phyloP scores from a whole-genome alignment of 805 yeast genomes.

The Kluyveromyces starmeri region DNA sequence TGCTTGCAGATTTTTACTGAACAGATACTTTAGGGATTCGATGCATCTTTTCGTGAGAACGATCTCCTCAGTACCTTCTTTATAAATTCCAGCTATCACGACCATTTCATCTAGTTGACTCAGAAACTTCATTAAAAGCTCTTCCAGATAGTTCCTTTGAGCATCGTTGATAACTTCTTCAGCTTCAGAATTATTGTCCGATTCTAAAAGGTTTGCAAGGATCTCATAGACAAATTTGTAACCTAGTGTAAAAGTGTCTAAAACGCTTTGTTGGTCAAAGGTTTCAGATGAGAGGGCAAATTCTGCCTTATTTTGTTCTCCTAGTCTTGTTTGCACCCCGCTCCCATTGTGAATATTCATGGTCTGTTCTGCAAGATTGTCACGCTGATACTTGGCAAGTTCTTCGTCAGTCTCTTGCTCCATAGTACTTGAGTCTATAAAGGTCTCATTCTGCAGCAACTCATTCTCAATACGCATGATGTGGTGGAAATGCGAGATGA shows the following conservation, averaged over 20 bases:
- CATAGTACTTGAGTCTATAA: constrained; percentile 1
- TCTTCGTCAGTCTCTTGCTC: constrained; percentile 4
- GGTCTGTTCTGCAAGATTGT: constrained; percentile 1
- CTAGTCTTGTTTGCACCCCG: constrained; percentile 10
- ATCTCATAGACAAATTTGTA: constrained; percentile 15
- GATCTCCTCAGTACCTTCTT: constrained; percentile 10
- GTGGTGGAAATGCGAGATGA: constrained; percentile 11
- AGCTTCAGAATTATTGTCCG: not conserved
- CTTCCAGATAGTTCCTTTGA: constrained; percentile 18
- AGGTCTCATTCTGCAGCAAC: constrained; percentile 16
- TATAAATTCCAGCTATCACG: not conserved
- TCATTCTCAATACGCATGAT: constrained; percentile 9
- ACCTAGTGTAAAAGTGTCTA: constrained; percentile 16
- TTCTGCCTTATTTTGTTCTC: not conserved
- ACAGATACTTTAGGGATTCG: constrained; percentile 11
- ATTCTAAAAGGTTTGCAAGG: constrained; percentile 17
- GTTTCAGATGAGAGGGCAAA: not conserved
- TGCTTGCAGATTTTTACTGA: constrained; percentile 8
- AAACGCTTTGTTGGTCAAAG: constrained; percentile 11
- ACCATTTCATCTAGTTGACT: constrained; percentile 15
- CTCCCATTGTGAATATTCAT: constrained; percentile 10
- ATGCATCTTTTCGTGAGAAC: constrained; percentile 10
- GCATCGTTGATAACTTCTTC: constrained; percentile 9
- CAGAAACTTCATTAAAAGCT: constrained; percentile 11
- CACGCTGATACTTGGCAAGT: constrained; percentile 4